These are phyloP conservation scores for Fistulinella prunicolor DNA, from an alignment of 768 basidiomycete genomes.

Conservation along the genomic window DNA sequence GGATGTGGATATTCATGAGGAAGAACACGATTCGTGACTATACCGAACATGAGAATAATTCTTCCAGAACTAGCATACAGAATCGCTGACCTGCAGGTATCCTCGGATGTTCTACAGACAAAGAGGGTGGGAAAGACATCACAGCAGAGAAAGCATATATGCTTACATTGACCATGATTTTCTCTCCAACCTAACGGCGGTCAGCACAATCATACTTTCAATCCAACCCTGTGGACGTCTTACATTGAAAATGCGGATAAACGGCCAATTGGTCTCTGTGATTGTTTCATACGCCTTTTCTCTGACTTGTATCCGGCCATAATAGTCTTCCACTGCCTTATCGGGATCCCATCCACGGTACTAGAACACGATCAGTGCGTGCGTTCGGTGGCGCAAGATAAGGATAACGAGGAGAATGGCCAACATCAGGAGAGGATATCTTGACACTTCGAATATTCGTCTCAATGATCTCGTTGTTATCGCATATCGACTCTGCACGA, in stretches of 20 bases:
- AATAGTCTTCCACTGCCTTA: conserved; percentile 89
- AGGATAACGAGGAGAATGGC: conserved; percentile 34
- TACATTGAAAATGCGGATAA: conserved; percentile 91
- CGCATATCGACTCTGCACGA: conserved; percentile 78
- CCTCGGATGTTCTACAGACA: conserved; percentile 70
- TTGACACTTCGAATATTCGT: conserved; percentile 95
- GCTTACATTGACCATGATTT: conserved; percentile 88
- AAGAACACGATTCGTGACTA: conserved; percentile 97
- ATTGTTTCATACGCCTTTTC: conserved; percentile 89
- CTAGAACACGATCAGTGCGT: conserved; percentile 40
- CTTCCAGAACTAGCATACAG: not conserved
- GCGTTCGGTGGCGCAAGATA: not conserved
- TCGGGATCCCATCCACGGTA: conserved; percentile 94
- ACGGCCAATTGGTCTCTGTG: conserved; percentile 88
- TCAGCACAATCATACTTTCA: conserved; percentile 7
- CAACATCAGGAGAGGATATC: conserved; percentile 94
- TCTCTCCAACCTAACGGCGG: conserved; percentile 78
- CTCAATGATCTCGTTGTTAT: conserved; percentile 89
- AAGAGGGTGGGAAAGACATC: not conserved
- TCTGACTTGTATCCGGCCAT: conserved; percentile 80
- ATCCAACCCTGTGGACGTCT: conserved; percentile 18
- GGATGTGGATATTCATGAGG: conserved; percentile 98
- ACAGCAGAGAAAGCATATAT: conserved; percentile 4
- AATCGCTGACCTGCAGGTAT: conserved; percentile 68
- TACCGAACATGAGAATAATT: conserved; percentile 7